phyloP scores from a whole-genome alignment of 768 basidiomycete genomes.

The Lentinula raphanica region DNA sequence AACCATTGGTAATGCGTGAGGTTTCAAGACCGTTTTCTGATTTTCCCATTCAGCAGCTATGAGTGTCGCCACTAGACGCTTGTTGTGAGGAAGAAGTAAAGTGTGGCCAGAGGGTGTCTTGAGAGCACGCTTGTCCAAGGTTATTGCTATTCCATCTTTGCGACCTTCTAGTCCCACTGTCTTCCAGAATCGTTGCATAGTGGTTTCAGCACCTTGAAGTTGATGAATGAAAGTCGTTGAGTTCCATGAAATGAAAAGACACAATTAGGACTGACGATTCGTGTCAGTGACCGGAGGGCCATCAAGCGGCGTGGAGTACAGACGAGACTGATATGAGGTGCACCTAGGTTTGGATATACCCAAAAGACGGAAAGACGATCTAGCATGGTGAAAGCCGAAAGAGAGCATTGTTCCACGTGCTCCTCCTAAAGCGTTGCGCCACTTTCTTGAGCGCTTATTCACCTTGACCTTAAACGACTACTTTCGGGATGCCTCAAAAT shows the following conservation, averaged over 20 bases:
- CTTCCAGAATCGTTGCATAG: slow-evolving; percentile 92
- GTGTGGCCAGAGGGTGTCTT: slow-evolving; percentile 85
- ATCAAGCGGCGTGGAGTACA: slow-evolving; percentile 28
- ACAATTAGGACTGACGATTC: slow-evolving; percentile 43
- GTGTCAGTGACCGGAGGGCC: slow-evolving; percentile 52
- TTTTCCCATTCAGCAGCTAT: slow-evolving; percentile 97
- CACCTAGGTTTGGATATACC: not conserved
- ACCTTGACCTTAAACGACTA: not conserved
- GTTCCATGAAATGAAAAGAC: not conserved
- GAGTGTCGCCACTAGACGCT: slow-evolving; percentile 70
- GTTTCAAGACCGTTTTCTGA: slow-evolving; percentile 79
- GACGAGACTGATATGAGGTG: slow-evolving; percentile 10
- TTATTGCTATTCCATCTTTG: slow-evolving; percentile 43
- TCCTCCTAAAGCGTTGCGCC: not conserved
- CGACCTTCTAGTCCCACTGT: slow-evolving; percentile 70
- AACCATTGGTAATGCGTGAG: slow-evolving; percentile 92
- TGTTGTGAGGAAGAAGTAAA: slow-evolving; percentile 64
- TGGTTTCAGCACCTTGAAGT: slow-evolving; percentile 78
- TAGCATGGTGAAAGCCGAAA: not conserved
- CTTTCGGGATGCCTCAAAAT: not conserved
- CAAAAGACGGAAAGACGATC: not conserved
- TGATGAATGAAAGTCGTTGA: not conserved
- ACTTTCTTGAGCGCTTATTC: not conserved
- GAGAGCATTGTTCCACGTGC: not conserved
- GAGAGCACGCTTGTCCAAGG: slow-evolving; percentile 76